Evolutionary conservation across 176 grass and related monocot genomes (phyloP), one percentile per base, ranked within the genome.

Genomic region (Canna indica): DNA sequence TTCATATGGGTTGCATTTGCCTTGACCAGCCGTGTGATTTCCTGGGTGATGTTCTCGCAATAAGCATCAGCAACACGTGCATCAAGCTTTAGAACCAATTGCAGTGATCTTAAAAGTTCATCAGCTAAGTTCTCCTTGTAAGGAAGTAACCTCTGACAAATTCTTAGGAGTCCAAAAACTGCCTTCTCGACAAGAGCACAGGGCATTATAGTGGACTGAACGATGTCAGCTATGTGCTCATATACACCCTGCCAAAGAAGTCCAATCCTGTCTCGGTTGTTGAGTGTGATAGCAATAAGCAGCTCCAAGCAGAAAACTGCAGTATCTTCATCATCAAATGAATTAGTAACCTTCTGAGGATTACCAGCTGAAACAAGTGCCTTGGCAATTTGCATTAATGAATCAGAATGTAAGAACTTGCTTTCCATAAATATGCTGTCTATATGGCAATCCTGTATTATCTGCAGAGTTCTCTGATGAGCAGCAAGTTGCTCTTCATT

Each of bases 281-380:
- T 99, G 31, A 99, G 70, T 9, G 87, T 99, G 45, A 99, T 99
- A 22, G 90, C 90, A 71, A 94, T 99, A 47, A 99, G 84, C 46
- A 99, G 84, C 73, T 99, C 95, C 73, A 99, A 83, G 82, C 95
- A 99, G 67, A 93, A 99, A 58, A 99, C 95, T 27, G 95, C 95
- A 18, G 87, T 99, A 73, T 99, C 95, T 74, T 99, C 95, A 36
- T 99, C 90, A 76, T 94, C 95, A 44, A 87, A 79, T 1, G 87
- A 94, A 76, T 80, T 88, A 2, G 84, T 80, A 53, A 90, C 84
- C 73, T 90, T 99, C 69, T 94, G 89, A 72, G 95, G 95, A 9
- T 85, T 77, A 8, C 95, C 95, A 57, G 95, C 95, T 69, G 90
- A 86, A 67, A 88, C 86, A 39, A 99, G 82, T 59, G 95, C 90